Percentiles rank a stretch among this genome's conserved stretches.
Evolutionary conservation across 768 basidiomycete genomes (phyloP).

Genomic region (Hortiboletus campestris): DNA sequence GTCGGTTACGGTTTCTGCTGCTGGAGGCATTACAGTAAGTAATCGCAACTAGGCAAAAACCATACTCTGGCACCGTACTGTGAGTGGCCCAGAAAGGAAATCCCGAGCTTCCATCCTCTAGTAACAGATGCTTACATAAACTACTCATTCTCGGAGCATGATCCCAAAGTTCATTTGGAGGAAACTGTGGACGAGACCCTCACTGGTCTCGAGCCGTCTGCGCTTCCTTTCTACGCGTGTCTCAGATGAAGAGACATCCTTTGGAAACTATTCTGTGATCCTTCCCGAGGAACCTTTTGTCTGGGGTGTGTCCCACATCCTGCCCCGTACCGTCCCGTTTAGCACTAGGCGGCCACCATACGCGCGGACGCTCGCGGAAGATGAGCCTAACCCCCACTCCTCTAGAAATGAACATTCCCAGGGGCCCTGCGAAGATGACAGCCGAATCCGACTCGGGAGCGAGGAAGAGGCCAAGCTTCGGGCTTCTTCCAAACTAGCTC

Average conservation of each 20-base stretch:
- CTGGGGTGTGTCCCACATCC: slow-evolving; percentile 62
- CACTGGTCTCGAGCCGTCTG: background rate
- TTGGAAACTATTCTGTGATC: slow-evolving; percentile 59
- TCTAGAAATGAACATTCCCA: background rate
- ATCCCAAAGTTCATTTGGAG: background rate
- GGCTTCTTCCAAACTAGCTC: slow-evolving; percentile 55
- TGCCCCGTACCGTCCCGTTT: slow-evolving; percentile 53
- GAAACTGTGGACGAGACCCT: background rate
- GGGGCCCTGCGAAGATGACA: slow-evolving; percentile 25
- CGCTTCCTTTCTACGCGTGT: slow-evolving; percentile 6
- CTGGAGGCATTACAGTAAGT: background rate
- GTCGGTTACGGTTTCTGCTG: background rate
- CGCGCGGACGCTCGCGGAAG: slow-evolving; percentile 12
- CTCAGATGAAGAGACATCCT: slow-evolving; percentile 28
- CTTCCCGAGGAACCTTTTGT: slow-evolving; percentile 64
- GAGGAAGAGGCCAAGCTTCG: slow-evolving; percentile 52
- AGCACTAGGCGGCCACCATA: slow-evolving; percentile 59
- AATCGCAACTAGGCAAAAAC: no score
- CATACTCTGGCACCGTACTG: no score
- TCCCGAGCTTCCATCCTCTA: no score
- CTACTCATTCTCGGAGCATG: background rate
- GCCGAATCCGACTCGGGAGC: slow-evolving; percentile 49
- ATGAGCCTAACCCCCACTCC: background rate
- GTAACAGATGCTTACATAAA: slow-evolving; percentile 1
- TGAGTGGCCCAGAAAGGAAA: background rate